Evolutionary conservation across 2,329 filamentous ascomycete species (phyloP), one percentile per base, ranked within the genome.

Genomic region (Stachybotrys chartarum): DNA sequence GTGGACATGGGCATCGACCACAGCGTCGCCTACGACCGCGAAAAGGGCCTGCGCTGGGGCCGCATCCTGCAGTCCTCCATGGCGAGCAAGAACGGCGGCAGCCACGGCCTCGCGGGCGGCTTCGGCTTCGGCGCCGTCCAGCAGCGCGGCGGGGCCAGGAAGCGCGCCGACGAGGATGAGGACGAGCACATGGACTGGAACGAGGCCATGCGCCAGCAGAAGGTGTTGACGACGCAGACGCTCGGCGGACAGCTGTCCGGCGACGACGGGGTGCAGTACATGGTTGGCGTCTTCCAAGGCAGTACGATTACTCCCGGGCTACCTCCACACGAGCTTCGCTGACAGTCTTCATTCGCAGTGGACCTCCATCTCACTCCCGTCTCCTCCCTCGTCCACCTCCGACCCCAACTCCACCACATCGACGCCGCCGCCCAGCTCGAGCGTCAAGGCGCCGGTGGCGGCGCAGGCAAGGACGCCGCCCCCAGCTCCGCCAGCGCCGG

Each of bases 351-450:
- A 14, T n/a, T 3, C 6, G 16, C 60, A 92, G 90, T 90, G 63
- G 85, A 95, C 66, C 77, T 97, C 10, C 91, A 97, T 72, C 83
- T 97, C 45, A 95, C 91, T 1, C 89, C 88, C 30, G 83, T 95
- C 50, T 85, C 87, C 46, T 87, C 90, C 2, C 83, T 96, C 49
- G 88, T 96, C 47, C 90, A 96, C 68, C 84, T 99, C 66, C 88
- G 92, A 5, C 91, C 94, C 0, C 90, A 97, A 66, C 88, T 96
- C 58, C 91, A 96, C 72, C 91, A 97, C 73, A 80, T 97, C 62
- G 94, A 97, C 72, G 93, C 94, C 4, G 74, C 85, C 50, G 79
- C 86, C 50, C 91, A 97, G 64, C 80, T 90, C 55, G 84, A 88
- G 42, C 76, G 78, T 47, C 70, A 71, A 51, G 71, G 73, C 42